Evolutionary conservation across 148 eudicot species (phyloP), one percentile per base, ranked within the genome.

Genomic region (Diospyros kaki): DNA sequence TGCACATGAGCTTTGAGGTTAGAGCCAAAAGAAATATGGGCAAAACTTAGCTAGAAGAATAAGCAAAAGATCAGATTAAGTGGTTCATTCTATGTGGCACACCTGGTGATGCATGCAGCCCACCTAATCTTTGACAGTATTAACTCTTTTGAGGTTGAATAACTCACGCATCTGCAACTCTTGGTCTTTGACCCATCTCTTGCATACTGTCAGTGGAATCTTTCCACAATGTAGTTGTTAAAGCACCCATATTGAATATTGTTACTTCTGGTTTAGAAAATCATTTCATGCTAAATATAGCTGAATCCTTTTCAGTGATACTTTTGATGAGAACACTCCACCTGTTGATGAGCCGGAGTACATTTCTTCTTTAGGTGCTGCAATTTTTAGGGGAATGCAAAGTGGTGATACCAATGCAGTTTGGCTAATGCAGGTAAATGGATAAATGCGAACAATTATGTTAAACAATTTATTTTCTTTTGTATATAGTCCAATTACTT

Each of bases 261-360:
- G 18, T 4, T 42, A 6, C 14, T 71, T 58, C 40, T 58, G 9
- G 42, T 46, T 14, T 54, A 42, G 48, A 15, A 71, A 39, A 18
- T 42, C 41, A 55, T 55, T 42, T 72, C 11, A 28, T 68, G 68
- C 50, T 68, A 76, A 58, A 1, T 61, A 2, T 58, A 18, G 50
- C 13, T 59, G 66, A 58, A 68, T 63, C 55, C 73, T 14, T 40
- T 74, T 60, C 84, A 86, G 89, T 72, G 86, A 83, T 64, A 86
- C 89, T 44, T 86, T 86, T 76, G 89, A 86, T 71, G 89, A 86
- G 79, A 86, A 86, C 76, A 83, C 89, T 50, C 89, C 89, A 51
- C 89, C 84, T 6, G 73, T 65, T 66, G 86, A 86, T 76, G 86
- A 86, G 45, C 86, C 86, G 9, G 78, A 69, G 17, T 86, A 78